phyloP scores from a whole-genome alignment of 768 basidiomycete species.

The Hygrophorus pudorinus region DNA sequence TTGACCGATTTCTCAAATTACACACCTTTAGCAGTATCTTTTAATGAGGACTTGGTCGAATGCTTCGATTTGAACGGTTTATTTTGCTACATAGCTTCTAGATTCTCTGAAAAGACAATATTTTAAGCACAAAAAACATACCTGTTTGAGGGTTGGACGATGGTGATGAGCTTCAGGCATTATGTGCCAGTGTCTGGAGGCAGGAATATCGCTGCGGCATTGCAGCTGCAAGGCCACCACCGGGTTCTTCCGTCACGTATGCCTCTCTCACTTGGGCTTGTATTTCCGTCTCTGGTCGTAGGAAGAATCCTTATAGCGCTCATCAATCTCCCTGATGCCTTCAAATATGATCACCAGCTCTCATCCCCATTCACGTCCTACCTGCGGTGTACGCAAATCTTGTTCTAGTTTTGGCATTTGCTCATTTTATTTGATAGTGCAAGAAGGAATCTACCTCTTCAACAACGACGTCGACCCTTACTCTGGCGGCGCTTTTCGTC shows the following conservation, averaged over 20 bases:
- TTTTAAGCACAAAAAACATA: slow-evolving; percentile 13
- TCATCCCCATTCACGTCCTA: slow-evolving; percentile 77
- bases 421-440: slow-evolving; percentile 40
- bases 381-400: slow-evolving; percentile 49
- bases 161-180: slow-evolving; percentile 54
- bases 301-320: slow-evolving; percentile 44
- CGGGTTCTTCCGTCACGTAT: too few species aligned
- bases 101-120: slow-evolving; percentile 2
- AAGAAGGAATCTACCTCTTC: slow-evolving; percentile 82
- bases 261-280: slow-evolving; percentile 2
- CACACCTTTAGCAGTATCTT: slow-evolving; percentile 76
- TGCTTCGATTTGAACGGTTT: slow-evolving; percentile 91
- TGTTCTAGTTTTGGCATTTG: background rate
- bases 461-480: slow-evolving; percentile 78
- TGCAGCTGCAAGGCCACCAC: too few species aligned
- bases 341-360: slow-evolving; percentile 67
- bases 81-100: slow-evolving; percentile 49
- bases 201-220: background rate
- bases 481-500: slow-evolving; percentile 74
- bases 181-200: background rate
- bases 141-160: slow-evolving; percentile 82
- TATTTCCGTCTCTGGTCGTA: slow-evolving; percentile 33
- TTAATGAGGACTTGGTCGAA: slow-evolving; percentile 75
- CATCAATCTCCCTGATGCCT: slow-evolving; percentile 34
- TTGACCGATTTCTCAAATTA: slow-evolving; percentile 6